Conservation (phyloP, 371 early-diverging fungal species). For the Actinomortierella wolfii region DNA sequence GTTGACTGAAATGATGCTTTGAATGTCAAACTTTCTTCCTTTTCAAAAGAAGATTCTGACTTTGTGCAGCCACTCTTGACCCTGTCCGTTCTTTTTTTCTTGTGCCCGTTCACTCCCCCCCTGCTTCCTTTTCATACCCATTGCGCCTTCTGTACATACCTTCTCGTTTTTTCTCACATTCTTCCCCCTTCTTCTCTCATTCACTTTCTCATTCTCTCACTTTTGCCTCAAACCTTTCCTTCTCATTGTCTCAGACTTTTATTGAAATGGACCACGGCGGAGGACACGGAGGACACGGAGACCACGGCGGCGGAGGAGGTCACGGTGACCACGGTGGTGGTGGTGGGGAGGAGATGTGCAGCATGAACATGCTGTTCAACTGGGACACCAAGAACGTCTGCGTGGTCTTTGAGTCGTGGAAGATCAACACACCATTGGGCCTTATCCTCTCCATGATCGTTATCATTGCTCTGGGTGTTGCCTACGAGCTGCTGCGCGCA, state of each 20-base stretch:
- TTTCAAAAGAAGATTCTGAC: too few relatives aligned
- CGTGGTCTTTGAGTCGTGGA: slow-evolving; percentile 79
- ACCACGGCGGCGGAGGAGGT: slow-evolving; percentile 1
- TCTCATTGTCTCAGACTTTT: not conserved
- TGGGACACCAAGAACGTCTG: slow-evolving; percentile 80
- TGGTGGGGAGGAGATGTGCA: slow-evolving; percentile 9
- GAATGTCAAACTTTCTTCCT: not conserved
- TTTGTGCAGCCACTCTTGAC: too few relatives aligned
- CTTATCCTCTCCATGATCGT: slow-evolving; percentile 63
- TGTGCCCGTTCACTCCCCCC: too few relatives aligned
- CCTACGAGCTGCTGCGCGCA: slow-evolving; percentile 65
- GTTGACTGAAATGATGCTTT: not conserved
- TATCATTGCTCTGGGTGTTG: slow-evolving; percentile 61
- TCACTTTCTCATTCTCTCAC: not conserved
- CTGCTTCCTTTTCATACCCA: too few relatives aligned
- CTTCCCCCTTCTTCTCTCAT: not conserved
- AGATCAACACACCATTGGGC: slow-evolving; percentile 54
- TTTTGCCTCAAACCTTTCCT: not conserved
- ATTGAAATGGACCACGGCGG: slow-evolving; percentile 24
- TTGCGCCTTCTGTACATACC: too few relatives aligned
- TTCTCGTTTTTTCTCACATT: not conserved
- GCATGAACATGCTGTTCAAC: slow-evolving; percentile 78
- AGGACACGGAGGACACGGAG: slow-evolving; percentile 23
- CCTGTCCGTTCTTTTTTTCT: not conserved
- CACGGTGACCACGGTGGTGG: slow-evolving; percentile 14